Percentiles rank a stretch among this genome's conserved stretches.
Conservation (phyloP, 495 filamentous ascomycete genomes). For the Penicillium fimorum region DNA sequence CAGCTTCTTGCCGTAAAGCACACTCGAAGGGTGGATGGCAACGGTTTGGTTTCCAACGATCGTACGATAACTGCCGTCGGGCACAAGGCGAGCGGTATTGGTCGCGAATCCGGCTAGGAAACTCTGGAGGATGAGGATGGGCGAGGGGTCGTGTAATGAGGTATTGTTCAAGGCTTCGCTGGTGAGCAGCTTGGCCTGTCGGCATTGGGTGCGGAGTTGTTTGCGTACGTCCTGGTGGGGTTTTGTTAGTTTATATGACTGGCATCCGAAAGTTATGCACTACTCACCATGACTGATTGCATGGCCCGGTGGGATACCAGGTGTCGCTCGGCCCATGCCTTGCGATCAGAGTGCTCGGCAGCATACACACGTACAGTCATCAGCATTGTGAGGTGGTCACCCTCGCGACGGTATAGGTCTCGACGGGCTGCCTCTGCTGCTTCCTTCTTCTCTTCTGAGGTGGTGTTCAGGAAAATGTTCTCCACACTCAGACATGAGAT, state of each 20-base stretch:
- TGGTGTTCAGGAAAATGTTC: constrained; percentile 79
- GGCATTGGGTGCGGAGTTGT: constrained; percentile 71
- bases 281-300: constrained; percentile 67
- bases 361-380: constrained; percentile 79
- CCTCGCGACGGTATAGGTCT: constrained; percentile 76
- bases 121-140: constrained; percentile 64
- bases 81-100: constrained; percentile 79
- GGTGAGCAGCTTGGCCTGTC: constrained; percentile 42
- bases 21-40: constrained; percentile 84
- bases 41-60: constrained; percentile 80
- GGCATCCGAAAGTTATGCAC: neutral
- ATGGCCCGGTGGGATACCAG: constrained; percentile 81
- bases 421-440: constrained; percentile 68
- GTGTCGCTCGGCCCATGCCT: constrained; percentile 73
- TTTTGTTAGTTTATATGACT: constrained; percentile 8
- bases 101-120: constrained; percentile 78
- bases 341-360: constrained; percentile 68
- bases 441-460: constrained; percentile 78
- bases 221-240: constrained; percentile 71
- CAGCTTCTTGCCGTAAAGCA: constrained; percentile 79
- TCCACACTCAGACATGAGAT: constrained; percentile 86
- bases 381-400: constrained; percentile 86
- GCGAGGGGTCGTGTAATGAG: constrained; percentile 30
- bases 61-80: constrained; percentile 84
- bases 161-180: constrained; percentile 16